A percentile compares a stretch with the other conserved stretches of the same genome.
phyloP scores from a whole-genome alignment of 2,329 filamentous ascomycete genomes.

The Ustilaginoidea virens region DNA sequence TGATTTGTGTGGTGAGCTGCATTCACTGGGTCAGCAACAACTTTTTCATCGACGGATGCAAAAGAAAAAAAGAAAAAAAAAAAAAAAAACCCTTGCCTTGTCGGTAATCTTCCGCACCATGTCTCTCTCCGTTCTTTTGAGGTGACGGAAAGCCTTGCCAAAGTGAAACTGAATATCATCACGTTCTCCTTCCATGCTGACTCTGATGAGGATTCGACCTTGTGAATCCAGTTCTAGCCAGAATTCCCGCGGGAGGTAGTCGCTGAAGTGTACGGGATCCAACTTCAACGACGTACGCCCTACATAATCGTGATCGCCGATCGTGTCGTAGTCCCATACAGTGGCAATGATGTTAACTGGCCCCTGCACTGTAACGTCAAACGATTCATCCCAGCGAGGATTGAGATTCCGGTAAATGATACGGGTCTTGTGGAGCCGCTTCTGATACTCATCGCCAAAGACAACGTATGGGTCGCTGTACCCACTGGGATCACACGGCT shows the following conservation, averaged over 20 bases:
- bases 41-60: neutral
- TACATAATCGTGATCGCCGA: conserved; percentile 95
- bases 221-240: conserved; percentile 97
- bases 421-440: conserved; percentile 85
- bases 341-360: conserved; percentile 91
- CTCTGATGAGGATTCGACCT: conserved; percentile 71
- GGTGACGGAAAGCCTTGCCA: conserved; percentile 85
- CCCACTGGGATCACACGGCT: conserved; percentile 92
- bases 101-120: conserved; percentile 98
- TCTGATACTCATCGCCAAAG: conserved; percentile 92
- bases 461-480: conserved; percentile 95
- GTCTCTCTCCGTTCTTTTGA: conserved; percentile 91
- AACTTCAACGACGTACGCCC: conserved; percentile 93
- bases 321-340: conserved; percentile 95
- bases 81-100: conserved; percentile 46
- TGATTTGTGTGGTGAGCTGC: conserved; percentile 84
- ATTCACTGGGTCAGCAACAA: conserved; percentile 1
- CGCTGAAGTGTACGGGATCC: conserved; percentile 93
- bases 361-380: conserved; percentile 87
- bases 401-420: conserved; percentile 84
- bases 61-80: neutral
- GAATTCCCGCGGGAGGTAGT: conserved; percentile 90
- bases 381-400: conserved; percentile 91
- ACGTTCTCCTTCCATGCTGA: conserved; percentile 96
- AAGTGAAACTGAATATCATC: conserved; percentile 99